Conservation (phyloP, 352 stramenopile genomes). For the Phytopythium helicoides region DNA sequence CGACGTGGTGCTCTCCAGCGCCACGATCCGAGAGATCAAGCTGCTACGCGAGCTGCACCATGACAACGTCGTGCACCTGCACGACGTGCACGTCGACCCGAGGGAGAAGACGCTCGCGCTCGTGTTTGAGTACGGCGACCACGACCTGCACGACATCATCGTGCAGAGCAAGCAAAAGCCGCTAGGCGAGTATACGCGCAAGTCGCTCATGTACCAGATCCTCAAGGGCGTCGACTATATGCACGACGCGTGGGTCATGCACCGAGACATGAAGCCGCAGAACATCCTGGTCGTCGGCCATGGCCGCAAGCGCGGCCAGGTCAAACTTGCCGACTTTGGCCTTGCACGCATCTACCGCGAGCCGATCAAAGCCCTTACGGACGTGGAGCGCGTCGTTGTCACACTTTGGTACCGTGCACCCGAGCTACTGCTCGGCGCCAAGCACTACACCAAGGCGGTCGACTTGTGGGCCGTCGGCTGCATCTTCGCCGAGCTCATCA, state of each 20-base stretch:
- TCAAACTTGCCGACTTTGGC: conserved; percentile 87
- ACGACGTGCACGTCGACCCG: conserved; percentile 86
- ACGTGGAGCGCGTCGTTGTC: conserved; percentile 92
- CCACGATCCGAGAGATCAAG: conserved; percentile 90
- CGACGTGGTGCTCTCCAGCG: conserved; percentile 86
- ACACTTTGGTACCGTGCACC: conserved; percentile 96
- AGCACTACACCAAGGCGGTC: conserved; percentile 94
- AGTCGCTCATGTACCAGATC: conserved; percentile 92
- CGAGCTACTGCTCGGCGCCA: conserved; percentile 91
- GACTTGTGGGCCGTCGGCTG: conserved; percentile 96
- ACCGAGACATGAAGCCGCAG: conserved; percentile 93
- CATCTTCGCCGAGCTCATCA: conserved; percentile 94
- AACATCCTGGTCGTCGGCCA: conserved; percentile 92
- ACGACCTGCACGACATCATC: conserved; percentile 90
- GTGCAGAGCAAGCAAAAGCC: conserved; percentile 86
- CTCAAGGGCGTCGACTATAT: conserved; percentile 93
- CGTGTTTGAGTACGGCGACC: conserved; percentile 89
- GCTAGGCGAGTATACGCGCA: conserved; percentile 90
- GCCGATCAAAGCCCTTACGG: conserved; percentile 85
- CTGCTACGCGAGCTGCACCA: conserved; percentile 85
- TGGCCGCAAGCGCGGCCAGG: conserved; percentile 73
- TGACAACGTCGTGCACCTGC: conserved; percentile 84
- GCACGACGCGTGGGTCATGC: conserved; percentile 92
- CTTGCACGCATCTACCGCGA: conserved; percentile 88
- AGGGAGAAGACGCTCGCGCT: conserved; percentile 80